Conservation (phyloP, 2,329 filamentous ascomycete species). For the Lanzia echinophila region DNA sequence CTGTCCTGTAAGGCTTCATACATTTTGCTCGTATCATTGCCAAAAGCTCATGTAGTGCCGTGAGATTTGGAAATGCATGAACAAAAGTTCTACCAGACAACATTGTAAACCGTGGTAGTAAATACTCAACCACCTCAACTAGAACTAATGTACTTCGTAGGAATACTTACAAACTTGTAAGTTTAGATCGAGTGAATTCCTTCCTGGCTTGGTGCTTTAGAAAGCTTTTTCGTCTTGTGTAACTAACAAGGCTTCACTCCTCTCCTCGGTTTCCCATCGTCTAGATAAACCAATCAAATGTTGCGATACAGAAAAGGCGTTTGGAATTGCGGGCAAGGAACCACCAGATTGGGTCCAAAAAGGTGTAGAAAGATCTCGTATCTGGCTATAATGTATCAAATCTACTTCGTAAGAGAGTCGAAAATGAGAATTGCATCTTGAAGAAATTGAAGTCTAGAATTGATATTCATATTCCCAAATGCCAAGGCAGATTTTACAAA, state of each 20-base stretch:
- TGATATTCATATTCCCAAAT: no score
- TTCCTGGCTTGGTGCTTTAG: neutral
- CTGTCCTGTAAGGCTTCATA: neutral
- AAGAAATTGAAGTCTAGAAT: no score
- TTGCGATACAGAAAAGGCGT: neutral
- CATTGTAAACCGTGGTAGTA: no score
- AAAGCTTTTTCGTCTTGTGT: neutral
- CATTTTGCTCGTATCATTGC: slow-evolving; percentile 1
- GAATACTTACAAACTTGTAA: neutral
- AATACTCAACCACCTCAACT: no score
- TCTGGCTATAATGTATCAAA: neutral
- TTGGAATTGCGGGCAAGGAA: neutral
- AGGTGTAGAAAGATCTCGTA: neutral
- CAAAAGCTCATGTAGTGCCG: neutral
- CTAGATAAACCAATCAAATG: neutral
- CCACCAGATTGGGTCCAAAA: neutral
- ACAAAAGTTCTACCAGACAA: no score
- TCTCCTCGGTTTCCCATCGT: neutral
- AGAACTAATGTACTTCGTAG: neutral
- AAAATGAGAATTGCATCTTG: neutral
- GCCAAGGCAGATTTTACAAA: slow-evolving; percentile 27
- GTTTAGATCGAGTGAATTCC: neutral
- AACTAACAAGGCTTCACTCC: neutral
- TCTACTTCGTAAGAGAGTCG: neutral
- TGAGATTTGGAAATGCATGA: no score